phyloP scores from a whole-genome alignment of 148 eudicot species.

The Linanthus parryae region DNA sequence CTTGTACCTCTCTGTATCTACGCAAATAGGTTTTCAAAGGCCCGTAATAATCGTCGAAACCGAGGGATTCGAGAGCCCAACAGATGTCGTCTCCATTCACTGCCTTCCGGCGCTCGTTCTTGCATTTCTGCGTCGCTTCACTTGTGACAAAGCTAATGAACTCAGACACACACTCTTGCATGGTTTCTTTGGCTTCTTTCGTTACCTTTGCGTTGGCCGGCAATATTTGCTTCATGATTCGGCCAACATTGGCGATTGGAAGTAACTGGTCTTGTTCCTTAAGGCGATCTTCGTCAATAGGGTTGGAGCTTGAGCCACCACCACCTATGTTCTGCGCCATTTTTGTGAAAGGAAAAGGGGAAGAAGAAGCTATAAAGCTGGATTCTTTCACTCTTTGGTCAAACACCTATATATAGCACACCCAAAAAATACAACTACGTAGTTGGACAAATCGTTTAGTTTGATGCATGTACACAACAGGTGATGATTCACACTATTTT shows the following conservation, averaged over 20 bases:
- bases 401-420: no score
- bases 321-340: no score
- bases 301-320: no score
- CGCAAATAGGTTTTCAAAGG: constrained; percentile 9
- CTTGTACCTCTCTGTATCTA: constrained; percentile 11
- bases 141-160: constrained; percentile 44
- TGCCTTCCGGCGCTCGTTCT: constrained; percentile 8
- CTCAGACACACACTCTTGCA: constrained; percentile 45
- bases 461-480: no score
- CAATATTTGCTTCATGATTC: constrained; percentile 39
- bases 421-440: no score
- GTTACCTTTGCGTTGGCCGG: constrained; percentile 38
- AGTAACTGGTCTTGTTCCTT: constrained; percentile 19
- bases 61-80: constrained; percentile 10
- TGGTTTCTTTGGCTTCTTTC: constrained; percentile 46
- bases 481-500: no score
- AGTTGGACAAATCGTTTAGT: no score
- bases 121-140: constrained; percentile 19
- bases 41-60: constrained; percentile 7
- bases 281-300: no score
- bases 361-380: no score
- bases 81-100: constrained; percentile 10
- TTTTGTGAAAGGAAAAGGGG: no score
- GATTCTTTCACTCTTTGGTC: no score
- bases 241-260: constrained; percentile 38